phyloP scores from a whole-genome alignment of 805 yeast species.

The Lachancea sp. region DNA sequence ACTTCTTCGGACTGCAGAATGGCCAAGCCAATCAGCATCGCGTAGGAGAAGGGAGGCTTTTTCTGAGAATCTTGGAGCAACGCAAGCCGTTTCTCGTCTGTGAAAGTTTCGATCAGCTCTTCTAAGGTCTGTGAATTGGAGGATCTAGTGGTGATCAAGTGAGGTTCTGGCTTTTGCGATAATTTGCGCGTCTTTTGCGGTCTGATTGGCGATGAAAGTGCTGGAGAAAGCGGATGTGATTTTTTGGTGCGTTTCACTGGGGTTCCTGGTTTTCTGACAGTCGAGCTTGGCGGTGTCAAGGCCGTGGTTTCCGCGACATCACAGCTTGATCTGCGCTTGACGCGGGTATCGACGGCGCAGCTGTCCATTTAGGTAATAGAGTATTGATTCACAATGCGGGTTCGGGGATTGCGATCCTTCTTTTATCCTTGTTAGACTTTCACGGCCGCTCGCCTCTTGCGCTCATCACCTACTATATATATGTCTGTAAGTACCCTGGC shows the following conservation, averaged over 20 bases:
- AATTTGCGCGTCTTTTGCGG: conserved; percentile 25
- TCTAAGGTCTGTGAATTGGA: conserved; percentile 28
- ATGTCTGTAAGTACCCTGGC: neutral
- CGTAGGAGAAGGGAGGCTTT: conserved; percentile 93
- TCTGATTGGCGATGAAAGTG: conserved; percentile 30
- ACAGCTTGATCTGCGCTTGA: neutral
- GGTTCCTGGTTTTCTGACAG: conserved; percentile 13
- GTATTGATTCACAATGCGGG: neutral
- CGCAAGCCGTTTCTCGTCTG: conserved; percentile 8
- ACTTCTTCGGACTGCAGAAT: conserved; percentile 71
- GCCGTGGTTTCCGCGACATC: conserved; percentile 3
- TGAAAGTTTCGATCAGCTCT: conserved; percentile 24
- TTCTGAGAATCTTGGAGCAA: conserved; percentile 15
- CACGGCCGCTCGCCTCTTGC: neutral
- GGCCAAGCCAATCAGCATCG: conserved; percentile 89
- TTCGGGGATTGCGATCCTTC: neutral
- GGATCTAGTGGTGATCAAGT: conserved; percentile 18
- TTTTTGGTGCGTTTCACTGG: conserved; percentile 5
- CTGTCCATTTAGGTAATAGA: neutral
- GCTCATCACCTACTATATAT: neutral
- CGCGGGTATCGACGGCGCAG: neutral
- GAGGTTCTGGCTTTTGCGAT: conserved; percentile 11
- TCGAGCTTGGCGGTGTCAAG: conserved; percentile 26
- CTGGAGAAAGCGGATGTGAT: conserved; percentile 27
- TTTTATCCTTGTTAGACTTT: neutral